phyloP scores from a whole-genome alignment of 2,329 filamentous ascomycete species.

The Domatiomyces globalis region DNA sequence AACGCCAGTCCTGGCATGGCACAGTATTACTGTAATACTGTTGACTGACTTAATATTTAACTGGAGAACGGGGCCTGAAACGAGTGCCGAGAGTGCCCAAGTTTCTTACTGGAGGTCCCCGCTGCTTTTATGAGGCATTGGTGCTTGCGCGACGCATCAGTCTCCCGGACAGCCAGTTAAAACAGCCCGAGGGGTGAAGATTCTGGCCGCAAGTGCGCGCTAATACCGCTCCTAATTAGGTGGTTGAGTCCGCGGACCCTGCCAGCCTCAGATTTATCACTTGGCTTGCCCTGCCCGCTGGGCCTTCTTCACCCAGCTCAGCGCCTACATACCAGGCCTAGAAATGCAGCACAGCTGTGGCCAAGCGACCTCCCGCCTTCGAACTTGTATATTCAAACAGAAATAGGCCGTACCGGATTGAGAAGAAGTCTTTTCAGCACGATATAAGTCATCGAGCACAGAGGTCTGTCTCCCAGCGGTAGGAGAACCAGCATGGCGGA shows the following conservation, averaged over 20 bases:
- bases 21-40: neutral
- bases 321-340: neutral
- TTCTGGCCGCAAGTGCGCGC: too few species aligned
- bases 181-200: neutral
- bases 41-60: neutral
- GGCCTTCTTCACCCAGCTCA: neutral
- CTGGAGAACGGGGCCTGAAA: neutral
- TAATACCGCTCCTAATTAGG: too few species aligned
- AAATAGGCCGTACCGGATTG: neutral
- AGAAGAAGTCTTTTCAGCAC: neutral
- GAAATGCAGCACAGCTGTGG: neutral
- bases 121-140: neutral
- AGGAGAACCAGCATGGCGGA: too few species aligned
- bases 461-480: too few species aligned
- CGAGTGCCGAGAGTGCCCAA: neutral
- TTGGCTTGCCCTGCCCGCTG: neutral
- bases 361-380: neutral
- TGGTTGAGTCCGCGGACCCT: neutral
- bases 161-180: neutral
- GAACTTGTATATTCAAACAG: neutral
- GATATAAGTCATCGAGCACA: too few species aligned
- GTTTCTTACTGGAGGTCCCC: neutral
- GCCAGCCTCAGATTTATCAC: neutral
- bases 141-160: neutral
- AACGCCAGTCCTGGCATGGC: neutral